Percentiles rank a stretch among this genome's conserved stretches.
Conservation (phyloP, 1,139 yeast genomes). For the Yamadazyma atlantica region DNA sequence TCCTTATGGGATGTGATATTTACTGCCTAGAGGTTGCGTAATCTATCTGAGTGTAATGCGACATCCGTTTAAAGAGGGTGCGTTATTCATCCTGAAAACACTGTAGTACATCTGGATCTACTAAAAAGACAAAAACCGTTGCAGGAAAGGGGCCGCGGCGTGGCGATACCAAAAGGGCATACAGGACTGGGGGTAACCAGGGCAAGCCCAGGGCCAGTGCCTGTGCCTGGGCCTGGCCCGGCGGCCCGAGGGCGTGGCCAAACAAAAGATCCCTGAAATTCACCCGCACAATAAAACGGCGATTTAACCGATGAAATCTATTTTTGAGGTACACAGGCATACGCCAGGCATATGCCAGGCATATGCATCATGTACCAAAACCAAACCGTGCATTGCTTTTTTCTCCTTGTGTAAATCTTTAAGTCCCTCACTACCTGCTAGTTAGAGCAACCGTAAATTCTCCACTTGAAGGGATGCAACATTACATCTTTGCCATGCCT, state of each 20-base stretch:
- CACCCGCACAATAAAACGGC: conserved; percentile 9
- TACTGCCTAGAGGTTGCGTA: too few relatives aligned
- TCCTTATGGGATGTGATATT: too few relatives aligned
- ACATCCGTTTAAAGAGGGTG: too few relatives aligned
- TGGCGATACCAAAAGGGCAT: background rate
- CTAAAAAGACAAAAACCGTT: conserved; percentile 1
- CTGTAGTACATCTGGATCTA: conserved; percentile 2
- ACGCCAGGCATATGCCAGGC: too few relatives aligned
- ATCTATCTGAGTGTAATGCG: too few relatives aligned
- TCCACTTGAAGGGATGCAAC: background rate
- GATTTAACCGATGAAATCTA: conserved; percentile 5
- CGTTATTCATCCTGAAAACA: too few relatives aligned
- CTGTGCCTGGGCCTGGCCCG: background rate
- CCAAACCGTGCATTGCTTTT: background rate
- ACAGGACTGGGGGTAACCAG: background rate
- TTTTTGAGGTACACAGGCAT: conserved; percentile 1
- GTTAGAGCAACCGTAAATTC: conserved; percentile 1
- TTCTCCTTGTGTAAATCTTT: background rate
- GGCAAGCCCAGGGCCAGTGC: background rate
- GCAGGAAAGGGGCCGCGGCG: background rate
- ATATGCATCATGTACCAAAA: conserved; percentile 2
- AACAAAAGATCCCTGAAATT: background rate
- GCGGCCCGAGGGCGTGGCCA: too few relatives aligned
- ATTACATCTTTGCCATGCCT: too few relatives aligned
- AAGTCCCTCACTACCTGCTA: background rate